Base-by-base conservation (phyloP, 257 asterid species). In the Pogostemon cablin region DNA sequence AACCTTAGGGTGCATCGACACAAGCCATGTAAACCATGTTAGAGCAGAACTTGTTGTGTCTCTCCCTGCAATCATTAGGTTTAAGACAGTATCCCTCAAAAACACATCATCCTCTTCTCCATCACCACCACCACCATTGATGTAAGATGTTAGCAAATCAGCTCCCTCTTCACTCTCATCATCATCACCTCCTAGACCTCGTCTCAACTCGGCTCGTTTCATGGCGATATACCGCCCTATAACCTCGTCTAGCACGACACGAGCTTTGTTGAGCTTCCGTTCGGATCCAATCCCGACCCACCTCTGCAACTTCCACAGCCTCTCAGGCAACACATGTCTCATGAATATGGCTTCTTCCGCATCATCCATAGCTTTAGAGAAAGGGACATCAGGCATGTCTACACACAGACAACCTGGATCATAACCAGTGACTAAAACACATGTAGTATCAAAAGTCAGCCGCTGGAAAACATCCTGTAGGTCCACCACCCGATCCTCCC, bases 31-130 rank as follows among this genome's bases (percentile, higher is more conserved):
- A 39, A 88, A 86, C 95, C 95, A 88, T 3, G 95, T 86, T 0
- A 88, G 79, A 37, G 90, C 88, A 0, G 95, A 86, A 48, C 95
- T 88, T 0, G 86, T 86, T 0, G 95, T 86, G 82, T 88, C 92
- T 4, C 91, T 73, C n/a, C 92, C 92, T 0, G 95, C 95, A 9
- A 88, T 81, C 91, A 88, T 86, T 0, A 86, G 69, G 50, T 86
- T 88, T 70, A 88, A 62, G 38, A 86, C 70, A 2, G 87, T 82
- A 38, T 88, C 96, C 68, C 96, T 81, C 75, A 88, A 62, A 79
- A 79, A 86, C 75, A 59, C 68, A n/a, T 82, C 81, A 34, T 78
- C 80, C 4, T 42, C 61, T 53, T 38, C 68, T 4, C 56, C 69
- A 67, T 69, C 52, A 7, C 65, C 74, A 6, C 53, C 72, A 10